phyloP scores from a whole-genome alignment of 2,329 filamentous ascomycete species.

The Aspergillus versicolor region DNA sequence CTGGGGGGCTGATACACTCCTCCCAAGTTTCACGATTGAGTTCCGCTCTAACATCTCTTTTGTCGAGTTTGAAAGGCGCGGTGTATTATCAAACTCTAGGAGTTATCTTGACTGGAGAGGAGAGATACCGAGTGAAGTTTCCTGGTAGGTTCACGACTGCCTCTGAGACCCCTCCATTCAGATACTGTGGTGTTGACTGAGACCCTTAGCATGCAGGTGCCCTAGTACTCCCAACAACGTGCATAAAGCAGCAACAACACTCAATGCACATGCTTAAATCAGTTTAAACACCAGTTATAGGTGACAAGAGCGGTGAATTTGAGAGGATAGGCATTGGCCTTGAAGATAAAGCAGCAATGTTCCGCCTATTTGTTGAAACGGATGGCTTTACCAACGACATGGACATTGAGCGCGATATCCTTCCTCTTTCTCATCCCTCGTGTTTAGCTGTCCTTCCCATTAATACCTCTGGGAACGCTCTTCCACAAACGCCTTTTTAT shows the following conservation, averaged over 20 bases:
- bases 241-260: slow-evolving; percentile 16
- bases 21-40: not conserved
- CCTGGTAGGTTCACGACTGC: slow-evolving; percentile 11
- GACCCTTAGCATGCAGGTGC: slow-evolving; percentile 26
- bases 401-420: slow-evolving; percentile 6
- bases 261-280: slow-evolving; percentile 8
- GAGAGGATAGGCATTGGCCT: slow-evolving; percentile 11
- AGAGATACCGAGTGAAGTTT: not conserved
- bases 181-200: slow-evolving; percentile 17
- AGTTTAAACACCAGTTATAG: slow-evolving; percentile 9
- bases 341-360: slow-evolving; percentile 22
- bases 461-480: not conserved
- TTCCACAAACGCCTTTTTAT: slow-evolving; percentile 2
- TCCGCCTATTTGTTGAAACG: slow-evolving; percentile 15
- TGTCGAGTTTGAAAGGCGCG: not conserved
- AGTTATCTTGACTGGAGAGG: not conserved
- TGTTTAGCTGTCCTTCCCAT: not conserved
- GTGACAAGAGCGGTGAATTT: slow-evolving; percentile 28
- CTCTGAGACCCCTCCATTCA: slow-evolving; percentile 26
- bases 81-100: not conserved
- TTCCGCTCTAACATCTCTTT: not conserved
- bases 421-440: slow-evolving; percentile 4
- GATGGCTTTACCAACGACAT: slow-evolving; percentile 9
- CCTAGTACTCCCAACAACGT: slow-evolving; percentile 23
- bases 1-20: not conserved